Evolutionary conservation across 257 asterid species (phyloP), one percentile per base, ranked within the genome.

Genomic region (Fraxinus cuspidata): DNA sequence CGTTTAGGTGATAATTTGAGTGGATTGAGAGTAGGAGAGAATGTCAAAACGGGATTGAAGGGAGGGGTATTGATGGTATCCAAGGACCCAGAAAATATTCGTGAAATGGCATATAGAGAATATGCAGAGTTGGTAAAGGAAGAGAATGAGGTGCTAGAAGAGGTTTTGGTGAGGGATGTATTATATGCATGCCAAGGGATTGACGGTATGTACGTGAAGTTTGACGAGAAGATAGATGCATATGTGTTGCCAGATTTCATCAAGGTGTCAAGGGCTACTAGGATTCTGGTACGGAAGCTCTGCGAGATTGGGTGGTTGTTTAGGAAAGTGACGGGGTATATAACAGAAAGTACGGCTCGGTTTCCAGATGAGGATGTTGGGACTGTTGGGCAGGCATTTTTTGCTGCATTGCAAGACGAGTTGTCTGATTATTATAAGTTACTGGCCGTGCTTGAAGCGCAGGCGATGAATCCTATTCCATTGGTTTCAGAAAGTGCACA

Each of bases 301-400:
- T 92, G 97, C 77, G 98, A 96, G 88, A 92, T 96, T 10, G 99
- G 99, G 13, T 90, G 95, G 94, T 81, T 96, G 85, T 96, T 96
- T 88, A 88, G 91, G 91, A 93, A 96, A 79, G 98, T 96, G 53
- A 96, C 83, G 81, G 95, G 87, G 13, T 90, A 90, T 83, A 82
- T 91, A 70, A 81, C 91, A 0, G 94, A 93, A 73, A 84, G 98
- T 72, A 86, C 92, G 92, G 89, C 87, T 23, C 83, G 87, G 76
- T 88, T 88, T 82, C 92, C 97, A 18, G 91, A 92, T 42, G 98
- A 92, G 85, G 96, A 93, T 81, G 87, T 92, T 56, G 99, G 99
- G 77, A 96, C 99, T 7, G 96, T 96, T 56, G 99, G 98, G 64
- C 99, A 96, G 84, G 99, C 99, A 18, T 93, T 96, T 83, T 90